These are phyloP conservation scores for Epithele typhae DNA, from an alignment of 768 basidiomycete species.

Conservation along the genomic window DNA sequence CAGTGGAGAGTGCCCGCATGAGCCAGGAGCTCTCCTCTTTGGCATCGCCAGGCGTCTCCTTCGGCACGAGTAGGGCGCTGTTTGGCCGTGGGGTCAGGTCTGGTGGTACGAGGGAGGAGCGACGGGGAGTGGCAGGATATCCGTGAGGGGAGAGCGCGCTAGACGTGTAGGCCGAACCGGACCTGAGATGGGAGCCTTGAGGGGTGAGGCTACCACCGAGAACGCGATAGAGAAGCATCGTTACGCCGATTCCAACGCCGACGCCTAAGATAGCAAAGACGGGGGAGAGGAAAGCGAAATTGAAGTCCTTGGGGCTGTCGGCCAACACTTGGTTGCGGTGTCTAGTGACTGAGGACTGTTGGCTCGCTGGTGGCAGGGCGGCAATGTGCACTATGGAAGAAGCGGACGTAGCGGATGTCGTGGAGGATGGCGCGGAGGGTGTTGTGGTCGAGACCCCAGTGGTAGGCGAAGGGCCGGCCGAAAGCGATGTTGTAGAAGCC, in stretches of 20 bases:
- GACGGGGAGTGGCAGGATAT: slow-evolving; percentile 8
- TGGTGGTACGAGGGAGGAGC: too few species aligned
- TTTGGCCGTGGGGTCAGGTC: too few species aligned
- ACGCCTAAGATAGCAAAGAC: slow-evolving; percentile 26
- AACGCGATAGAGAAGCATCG: slow-evolving; percentile 1
- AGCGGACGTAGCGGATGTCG: slow-evolving; percentile 6
- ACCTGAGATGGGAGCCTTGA: slow-evolving; percentile 11
- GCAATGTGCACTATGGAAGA: too few species aligned
- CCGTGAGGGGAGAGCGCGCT: slow-evolving; percentile 4
- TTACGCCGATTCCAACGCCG: slow-evolving; percentile 17
- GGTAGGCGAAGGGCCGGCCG: not conserved
- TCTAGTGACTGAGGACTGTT: slow-evolving; percentile 6
- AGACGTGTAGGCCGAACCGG: slow-evolving; percentile 27
- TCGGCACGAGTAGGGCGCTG: too few species aligned
- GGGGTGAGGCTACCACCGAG: slow-evolving; percentile 9
- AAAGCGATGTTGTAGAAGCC: too few species aligned
- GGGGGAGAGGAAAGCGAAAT: slow-evolving; percentile 25
- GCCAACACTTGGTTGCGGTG: not conserved
- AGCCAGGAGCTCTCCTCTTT: too few species aligned
- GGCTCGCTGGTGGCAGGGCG: slow-evolving; percentile 22
- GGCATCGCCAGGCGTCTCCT: too few species aligned
- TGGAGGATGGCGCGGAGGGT: slow-evolving; percentile 1
- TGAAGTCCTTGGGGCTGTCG: slow-evolving; percentile 9
- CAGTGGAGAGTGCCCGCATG: too few species aligned
- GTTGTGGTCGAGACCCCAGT: not conserved